Evolutionary conservation across 2,329 filamentous ascomycete species (phyloP).

Genomic region (Didymella lethalis): DNA sequence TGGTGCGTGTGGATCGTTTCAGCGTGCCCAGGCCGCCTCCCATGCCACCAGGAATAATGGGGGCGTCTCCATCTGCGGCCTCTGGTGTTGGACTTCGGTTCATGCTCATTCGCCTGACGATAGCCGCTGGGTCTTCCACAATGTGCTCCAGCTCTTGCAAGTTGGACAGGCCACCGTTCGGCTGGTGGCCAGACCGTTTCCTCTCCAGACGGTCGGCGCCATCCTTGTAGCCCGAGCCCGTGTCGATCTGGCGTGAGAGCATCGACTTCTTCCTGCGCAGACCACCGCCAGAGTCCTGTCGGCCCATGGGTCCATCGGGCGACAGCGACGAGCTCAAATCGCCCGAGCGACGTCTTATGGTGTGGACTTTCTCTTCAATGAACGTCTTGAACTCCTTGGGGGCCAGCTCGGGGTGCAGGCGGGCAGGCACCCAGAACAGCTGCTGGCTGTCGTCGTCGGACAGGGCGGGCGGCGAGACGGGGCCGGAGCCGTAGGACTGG

Average conservation of each 20-base stretch:
- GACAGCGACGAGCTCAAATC: constrained; percentile 68
- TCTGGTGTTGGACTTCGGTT: constrained; percentile 58
- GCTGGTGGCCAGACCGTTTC: constrained; percentile 68
- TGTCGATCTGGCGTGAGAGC: constrained; percentile 90
- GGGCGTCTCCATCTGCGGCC: constrained; percentile 66
- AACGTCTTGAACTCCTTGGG: constrained; percentile 97
- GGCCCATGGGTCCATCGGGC: constrained; percentile 61
- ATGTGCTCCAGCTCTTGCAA: constrained; percentile 77
- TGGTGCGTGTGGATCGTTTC: constrained; percentile 88
- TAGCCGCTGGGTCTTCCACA: constrained; percentile 77
- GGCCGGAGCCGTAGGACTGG: constrained; percentile 65
- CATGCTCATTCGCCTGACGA: constrained; percentile 74
- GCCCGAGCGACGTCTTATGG: constrained; percentile 83
- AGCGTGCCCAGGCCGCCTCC: constrained; percentile 81
- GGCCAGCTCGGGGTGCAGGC: constrained; percentile 91
- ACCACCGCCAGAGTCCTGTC: constrained; percentile 65
- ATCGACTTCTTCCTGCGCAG: constrained; percentile 91
- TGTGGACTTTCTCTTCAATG: constrained; percentile 89
- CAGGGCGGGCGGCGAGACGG: constrained; percentile 71
- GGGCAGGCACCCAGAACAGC: constrained; percentile 93
- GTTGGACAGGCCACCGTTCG: constrained; percentile 61
- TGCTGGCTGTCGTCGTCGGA: constrained; percentile 85
- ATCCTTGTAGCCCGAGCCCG: constrained; percentile 77
- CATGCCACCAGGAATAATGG: constrained; percentile 80
- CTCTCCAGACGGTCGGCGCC: constrained; percentile 81